These are phyloP conservation scores for Fusarium irregulare DNA, from an alignment of 2,329 filamentous ascomycete species.

Conservation along the genomic window DNA sequence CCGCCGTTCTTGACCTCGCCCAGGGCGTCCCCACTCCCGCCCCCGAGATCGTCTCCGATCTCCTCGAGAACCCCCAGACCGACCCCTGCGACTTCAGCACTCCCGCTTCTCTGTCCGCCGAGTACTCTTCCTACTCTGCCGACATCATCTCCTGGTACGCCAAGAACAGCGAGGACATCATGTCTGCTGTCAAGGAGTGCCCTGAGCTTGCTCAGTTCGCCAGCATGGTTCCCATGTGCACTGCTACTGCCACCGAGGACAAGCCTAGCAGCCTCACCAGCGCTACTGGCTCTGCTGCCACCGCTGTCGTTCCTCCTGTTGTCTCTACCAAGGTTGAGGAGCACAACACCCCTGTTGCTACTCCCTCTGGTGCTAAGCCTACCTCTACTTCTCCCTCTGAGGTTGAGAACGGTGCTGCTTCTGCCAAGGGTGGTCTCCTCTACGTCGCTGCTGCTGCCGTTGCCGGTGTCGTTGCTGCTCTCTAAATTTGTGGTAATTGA, in stretches of 20 bases:
- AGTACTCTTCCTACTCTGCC: constrained; percentile 50
- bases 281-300: neutral
- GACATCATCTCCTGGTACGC: constrained; percentile 49
- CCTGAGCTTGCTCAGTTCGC: constrained; percentile 37
- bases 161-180: constrained; percentile 44
- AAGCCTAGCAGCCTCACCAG: neutral
- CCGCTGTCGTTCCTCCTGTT: neutral
- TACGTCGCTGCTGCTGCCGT: constrained; percentile 48
- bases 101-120: constrained; percentile 47
- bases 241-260: constrained; percentile 7
- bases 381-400: constrained; percentile 9
- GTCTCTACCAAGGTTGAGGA: constrained; percentile 12
- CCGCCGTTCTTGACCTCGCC: constrained; percentile 42
- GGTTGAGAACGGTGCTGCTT: constrained; percentile 35
- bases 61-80: constrained; percentile 40
- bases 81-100: constrained; percentile 50
- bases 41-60: constrained; percentile 45
- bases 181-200: constrained; percentile 45
- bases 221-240: constrained; percentile 42
- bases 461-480: constrained; percentile 46
- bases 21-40: constrained; percentile 48
- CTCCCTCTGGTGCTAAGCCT: neutral
- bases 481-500: constrained; percentile 39
- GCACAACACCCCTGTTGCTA: constrained; percentile 13
- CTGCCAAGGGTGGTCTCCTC: constrained; percentile 45